phyloP scores from a whole-genome alignment of 805 yeast species.

The Blastobotrys peoriensis region DNA sequence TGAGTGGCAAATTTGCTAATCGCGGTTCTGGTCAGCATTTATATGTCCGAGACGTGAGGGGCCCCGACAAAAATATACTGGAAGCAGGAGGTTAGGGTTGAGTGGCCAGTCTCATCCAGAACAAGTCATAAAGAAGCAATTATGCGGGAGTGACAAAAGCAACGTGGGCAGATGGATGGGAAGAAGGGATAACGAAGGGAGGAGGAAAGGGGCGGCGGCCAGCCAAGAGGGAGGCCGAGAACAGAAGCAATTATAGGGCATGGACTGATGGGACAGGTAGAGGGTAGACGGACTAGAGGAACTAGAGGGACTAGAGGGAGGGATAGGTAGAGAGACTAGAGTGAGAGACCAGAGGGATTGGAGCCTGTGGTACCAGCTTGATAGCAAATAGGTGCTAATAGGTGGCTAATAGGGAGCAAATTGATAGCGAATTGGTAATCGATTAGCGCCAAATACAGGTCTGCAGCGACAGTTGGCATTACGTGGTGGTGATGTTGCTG shows the following conservation, averaged over 20 bases:
- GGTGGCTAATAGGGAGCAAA: no score
- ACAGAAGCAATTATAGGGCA: background rate
- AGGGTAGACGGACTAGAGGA: background rate
- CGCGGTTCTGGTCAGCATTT: constrained; percentile 9
- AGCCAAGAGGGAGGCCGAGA: background rate
- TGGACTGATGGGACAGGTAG: background rate
- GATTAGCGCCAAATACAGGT: no score
- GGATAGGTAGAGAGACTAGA: no score
- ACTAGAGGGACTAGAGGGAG: no score
- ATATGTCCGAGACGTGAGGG: constrained; percentile 1
- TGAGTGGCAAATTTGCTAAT: constrained; percentile 2
- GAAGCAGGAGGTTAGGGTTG: no score
- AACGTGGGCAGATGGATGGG: no score
- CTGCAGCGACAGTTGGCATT: no score
- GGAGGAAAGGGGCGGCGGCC: background rate
- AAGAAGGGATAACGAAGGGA: background rate
- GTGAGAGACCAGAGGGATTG: background rate
- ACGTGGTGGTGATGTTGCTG: no score
- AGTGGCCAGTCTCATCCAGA: no score
- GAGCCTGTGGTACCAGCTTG: no score
- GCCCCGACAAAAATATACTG: constrained; percentile 1
- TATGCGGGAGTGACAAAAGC: background rate
- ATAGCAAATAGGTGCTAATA: no score
- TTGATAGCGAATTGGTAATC: no score
- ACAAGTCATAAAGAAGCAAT: background rate